These are phyloP conservation scores for Drosera capensis DNA, from an alignment of 148 eudicot species.

Conservation along the genomic window DNA sequence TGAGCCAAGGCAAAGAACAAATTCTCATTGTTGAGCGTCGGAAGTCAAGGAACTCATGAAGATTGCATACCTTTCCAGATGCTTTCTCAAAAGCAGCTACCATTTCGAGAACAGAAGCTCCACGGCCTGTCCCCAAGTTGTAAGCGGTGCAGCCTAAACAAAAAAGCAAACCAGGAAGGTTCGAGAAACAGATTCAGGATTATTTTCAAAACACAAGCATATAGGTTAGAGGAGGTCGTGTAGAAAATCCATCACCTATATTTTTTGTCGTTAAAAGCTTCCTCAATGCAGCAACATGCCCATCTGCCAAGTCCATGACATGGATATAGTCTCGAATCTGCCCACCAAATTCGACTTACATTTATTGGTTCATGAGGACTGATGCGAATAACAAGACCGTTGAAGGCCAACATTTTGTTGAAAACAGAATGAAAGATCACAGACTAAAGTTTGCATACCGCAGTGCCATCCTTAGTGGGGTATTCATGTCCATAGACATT, in stretches of 20 bases:
- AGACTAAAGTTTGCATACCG: constrained; percentile 26
- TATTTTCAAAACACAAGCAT: neutral
- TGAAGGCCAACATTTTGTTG: neutral
- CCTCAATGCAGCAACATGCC: constrained; percentile 76
- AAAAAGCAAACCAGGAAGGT: neutral
- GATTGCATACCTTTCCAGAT: constrained; percentile 46
- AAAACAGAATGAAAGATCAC: neutral
- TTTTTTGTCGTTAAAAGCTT: constrained; percentile 37
- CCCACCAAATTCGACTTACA: neutral
- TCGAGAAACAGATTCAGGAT: neutral
- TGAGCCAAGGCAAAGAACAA: neutral
- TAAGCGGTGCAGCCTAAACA: constrained; percentile 53
- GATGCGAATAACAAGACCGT: neutral
- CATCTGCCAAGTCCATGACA: constrained; percentile 91
- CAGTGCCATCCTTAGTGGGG: constrained; percentile 79
- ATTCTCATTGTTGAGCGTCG: neutral
- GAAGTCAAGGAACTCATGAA: neutral
- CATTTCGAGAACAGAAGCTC: constrained; percentile 84
- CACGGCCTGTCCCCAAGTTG: constrained; percentile 77
- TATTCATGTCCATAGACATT: constrained; percentile 83
- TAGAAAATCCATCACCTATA: constrained; percentile 26
- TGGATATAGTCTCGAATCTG: constrained; percentile 89
- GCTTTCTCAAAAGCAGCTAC: constrained; percentile 84
- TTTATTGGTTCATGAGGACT: neutral
- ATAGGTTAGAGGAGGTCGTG: neutral